Evolutionary conservation across 192 early-diverging fungal species (phyloP).

Genomic region (Phlyctochytrium planicorne): DNA sequence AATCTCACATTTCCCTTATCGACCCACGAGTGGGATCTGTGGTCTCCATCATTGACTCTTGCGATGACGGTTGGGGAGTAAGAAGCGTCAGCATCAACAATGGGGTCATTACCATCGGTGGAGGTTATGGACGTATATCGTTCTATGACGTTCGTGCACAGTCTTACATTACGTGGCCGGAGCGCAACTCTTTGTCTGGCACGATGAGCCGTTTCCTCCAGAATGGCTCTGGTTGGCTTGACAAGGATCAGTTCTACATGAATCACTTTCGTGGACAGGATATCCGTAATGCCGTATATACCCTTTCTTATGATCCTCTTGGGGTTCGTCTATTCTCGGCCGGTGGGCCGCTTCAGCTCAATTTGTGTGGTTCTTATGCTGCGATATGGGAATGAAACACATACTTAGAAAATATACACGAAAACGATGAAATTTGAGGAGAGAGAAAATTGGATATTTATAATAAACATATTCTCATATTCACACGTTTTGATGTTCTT

Average conservation of each 20-base stretch:
- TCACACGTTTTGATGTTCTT: not conserved
- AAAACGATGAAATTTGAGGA: too few species aligned
- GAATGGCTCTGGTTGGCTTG: constrained; percentile 52
- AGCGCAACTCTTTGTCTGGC: not conserved
- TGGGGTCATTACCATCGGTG: constrained; percentile 58
- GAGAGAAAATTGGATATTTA: not conserved
- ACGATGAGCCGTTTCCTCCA: constrained; percentile 24
- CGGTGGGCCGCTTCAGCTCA: constrained; percentile 63
- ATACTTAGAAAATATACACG: too few species aligned
- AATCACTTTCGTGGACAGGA: constrained; percentile 47
- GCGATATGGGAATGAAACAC: constrained; percentile 38
- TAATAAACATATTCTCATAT: not conserved
- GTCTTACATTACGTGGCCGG: constrained; percentile 49
- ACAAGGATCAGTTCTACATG: constrained; percentile 45
- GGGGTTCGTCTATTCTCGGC: constrained; percentile 53
- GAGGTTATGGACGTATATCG: constrained; percentile 60
- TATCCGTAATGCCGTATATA: constrained; percentile 63
- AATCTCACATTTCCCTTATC: constrained; percentile 38
- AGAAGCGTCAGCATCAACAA: constrained; percentile 47
- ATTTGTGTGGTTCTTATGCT: constrained; percentile 41
- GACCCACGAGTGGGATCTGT: constrained; percentile 37
- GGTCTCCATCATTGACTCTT: constrained; percentile 51
- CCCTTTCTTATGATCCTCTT: constrained; percentile 46
- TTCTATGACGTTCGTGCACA: constrained; percentile 64
- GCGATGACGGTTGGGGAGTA: constrained; percentile 73